These are phyloP conservation scores for Psilocybe tampanensis DNA, from an alignment of 768 basidiomycete species.

Conservation along the genomic window DNA sequence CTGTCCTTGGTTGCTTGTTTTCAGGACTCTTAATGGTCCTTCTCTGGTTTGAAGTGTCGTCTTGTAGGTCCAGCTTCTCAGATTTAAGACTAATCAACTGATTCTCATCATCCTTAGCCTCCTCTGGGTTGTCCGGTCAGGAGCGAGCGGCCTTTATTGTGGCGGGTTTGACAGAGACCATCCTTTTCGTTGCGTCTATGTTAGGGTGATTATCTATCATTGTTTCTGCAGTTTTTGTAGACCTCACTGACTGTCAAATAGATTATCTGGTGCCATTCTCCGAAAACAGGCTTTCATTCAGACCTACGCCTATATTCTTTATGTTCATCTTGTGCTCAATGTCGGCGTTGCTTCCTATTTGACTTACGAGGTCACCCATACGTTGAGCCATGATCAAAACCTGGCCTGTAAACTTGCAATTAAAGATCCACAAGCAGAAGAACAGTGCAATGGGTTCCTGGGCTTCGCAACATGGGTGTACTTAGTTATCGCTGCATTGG, in stretches of 20 bases:
- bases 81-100: background rate
- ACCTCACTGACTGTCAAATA: slow-evolving; percentile 22
- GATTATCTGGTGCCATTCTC: slow-evolving; percentile 64
- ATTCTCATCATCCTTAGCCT: slow-evolving; percentile 25
- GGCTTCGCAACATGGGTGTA: slow-evolving; percentile 47
- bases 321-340: slow-evolving; percentile 59
- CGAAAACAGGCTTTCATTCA: slow-evolving; percentile 63
- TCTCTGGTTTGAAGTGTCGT: slow-evolving; percentile 63
- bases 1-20: slow-evolving; percentile 53
- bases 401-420: slow-evolving; percentile 50
- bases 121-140: slow-evolving; percentile 34
- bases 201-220: slow-evolving; percentile 54
- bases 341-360: slow-evolving; percentile 53
- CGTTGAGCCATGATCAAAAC: slow-evolving; percentile 42
- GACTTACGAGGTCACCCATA: slow-evolving; percentile 49
- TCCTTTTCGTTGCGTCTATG: slow-evolving; percentile 54
- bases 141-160: slow-evolving; percentile 47
- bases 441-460: slow-evolving; percentile 47
- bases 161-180: slow-evolving; percentile 53
- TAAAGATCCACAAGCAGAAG: slow-evolving; percentile 38
- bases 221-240: background rate
- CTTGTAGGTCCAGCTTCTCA: slow-evolving; percentile 37
- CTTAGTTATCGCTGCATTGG: slow-evolving; percentile 40
- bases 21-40: slow-evolving; percentile 54
- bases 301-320: slow-evolving; percentile 57